phyloP scores from a whole-genome alignment of 75 land plant genomes.

The Ceratopteris richardii region DNA sequence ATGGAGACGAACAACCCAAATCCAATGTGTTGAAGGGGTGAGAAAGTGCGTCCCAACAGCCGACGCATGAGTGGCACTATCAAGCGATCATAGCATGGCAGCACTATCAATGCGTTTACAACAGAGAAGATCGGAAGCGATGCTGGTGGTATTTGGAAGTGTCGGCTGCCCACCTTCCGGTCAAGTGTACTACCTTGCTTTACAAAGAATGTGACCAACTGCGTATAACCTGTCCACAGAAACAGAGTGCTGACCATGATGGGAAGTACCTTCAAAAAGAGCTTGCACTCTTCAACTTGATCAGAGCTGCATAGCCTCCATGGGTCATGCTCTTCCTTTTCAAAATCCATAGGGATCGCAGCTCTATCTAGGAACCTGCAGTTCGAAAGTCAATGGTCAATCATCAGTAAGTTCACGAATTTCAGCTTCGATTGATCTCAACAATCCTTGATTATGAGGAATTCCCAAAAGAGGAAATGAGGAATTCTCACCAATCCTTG shows the following conservation, averaged over 20 bases:
- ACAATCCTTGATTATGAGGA: too few species aligned
- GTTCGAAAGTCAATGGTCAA: too few species aligned
- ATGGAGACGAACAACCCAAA: slow-evolving; percentile 60
- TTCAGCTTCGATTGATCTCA: too few species aligned
- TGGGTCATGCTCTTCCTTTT: background rate
- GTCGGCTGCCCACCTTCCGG: slow-evolving; percentile 18
- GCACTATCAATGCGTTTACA: slow-evolving; percentile 10
- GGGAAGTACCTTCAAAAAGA: slow-evolving; percentile 14
- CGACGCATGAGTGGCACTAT: slow-evolving; percentile 23
- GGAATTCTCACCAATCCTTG: too few species aligned
- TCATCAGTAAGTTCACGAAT: too few species aligned
- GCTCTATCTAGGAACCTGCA: slow-evolving; percentile 24
- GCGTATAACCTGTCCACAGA: slow-evolving; percentile 26
- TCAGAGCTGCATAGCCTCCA: slow-evolving; percentile 36
- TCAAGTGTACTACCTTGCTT: slow-evolving; percentile 50
- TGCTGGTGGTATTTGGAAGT: slow-evolving; percentile 52
- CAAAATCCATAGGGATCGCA: background rate
- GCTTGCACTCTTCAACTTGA: slow-evolving; percentile 34
- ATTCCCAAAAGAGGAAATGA: too few species aligned
- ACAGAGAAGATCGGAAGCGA: slow-evolving; percentile 41
- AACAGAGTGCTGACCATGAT: slow-evolving; percentile 21
- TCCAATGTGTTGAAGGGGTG: slow-evolving; percentile 71
- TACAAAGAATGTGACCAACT: slow-evolving; percentile 47
- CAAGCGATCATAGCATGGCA: slow-evolving; percentile 20
- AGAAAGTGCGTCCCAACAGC: slow-evolving; percentile 32